Evolutionary conservation across 2,329 filamentous ascomycete species (phyloP), one percentile per base, ranked within the genome.

Genomic region (Talaromyces rugulosus): DNA sequence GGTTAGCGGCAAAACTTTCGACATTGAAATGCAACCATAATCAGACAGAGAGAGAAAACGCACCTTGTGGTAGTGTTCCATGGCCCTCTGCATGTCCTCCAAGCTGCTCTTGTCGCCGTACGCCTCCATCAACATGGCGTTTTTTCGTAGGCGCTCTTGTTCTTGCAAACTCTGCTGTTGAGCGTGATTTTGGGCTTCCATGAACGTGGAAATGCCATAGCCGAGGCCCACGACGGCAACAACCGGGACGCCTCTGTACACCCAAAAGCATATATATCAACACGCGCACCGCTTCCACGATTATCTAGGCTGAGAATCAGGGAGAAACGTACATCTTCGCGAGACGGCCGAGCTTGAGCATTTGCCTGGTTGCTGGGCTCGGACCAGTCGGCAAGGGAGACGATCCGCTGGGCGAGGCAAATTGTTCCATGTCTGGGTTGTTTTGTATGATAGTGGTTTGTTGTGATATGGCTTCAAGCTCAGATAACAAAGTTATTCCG

Each of bases 41-140:
- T 18, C n/a, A 51, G 16, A 16, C 40, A 16, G 28, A 9, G 47
- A 50, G 47, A 11, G 5, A 30, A 50, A 40, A 34, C 61, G 74
- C 5, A 77, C 69, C 62, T 78, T 75, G 33, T 52, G 56, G 54
- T 81, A 81, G 31, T 76, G 70, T 36, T 79, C 71, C 68, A 81
- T 70, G 16, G 79, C 79, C 42, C 76, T 71, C 64, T 80, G 71
- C n/a, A 81, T 66, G 67, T 81, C 78, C 28, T 75, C 69, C 54
- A 81, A 62, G 53, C 74, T 79, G 12, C 72, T 74, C 64, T 79
- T 76, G 58, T 77, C 76, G 12, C 79, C 79, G 59, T 81, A 81
- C 1, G 79, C 77, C 40, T 81, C 77, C 74, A 80, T 76, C n/a
- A 81, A 65, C 5, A 72, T 68, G 54, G 70, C 69, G 59, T 79